These are phyloP conservation scores for Alternaria sp. DNA, from an alignment of 2,329 filamentous ascomycete genomes.

Conservation along the genomic window DNA sequence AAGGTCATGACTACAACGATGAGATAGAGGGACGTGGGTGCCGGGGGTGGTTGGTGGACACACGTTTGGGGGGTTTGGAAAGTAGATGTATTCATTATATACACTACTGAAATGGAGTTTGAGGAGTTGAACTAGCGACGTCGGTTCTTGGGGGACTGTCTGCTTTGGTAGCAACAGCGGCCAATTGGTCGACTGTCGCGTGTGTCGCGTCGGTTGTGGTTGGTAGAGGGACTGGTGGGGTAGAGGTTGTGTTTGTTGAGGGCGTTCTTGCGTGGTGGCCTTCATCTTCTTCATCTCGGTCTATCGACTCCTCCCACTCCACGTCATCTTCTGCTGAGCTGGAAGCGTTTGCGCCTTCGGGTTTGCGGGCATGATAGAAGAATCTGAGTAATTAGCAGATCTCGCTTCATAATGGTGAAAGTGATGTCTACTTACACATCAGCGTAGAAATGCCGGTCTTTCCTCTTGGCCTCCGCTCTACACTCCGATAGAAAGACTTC, in stretches of 20 bases:
- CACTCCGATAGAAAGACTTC: conserved; percentile 38
- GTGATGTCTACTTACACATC: conserved; percentile 26
- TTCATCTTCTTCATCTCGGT: conserved; percentile 27
- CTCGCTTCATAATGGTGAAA: too few relatives aligned
- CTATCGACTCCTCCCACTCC: conserved; percentile 31
- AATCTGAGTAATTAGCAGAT: conserved; percentile 20
- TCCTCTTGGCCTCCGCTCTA: conserved; percentile 33
- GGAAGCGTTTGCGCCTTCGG: conserved; percentile 6
- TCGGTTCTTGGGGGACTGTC: neutral
- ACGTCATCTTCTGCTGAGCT: conserved; percentile 12
- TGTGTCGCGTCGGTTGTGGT: neutral
- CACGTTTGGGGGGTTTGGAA: neutral
- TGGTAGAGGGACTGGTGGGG: neutral
- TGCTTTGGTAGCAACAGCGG: neutral
- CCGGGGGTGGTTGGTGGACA: neutral
- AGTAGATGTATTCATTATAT: neutral
- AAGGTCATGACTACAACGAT: neutral
- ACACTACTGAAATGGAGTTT: neutral
- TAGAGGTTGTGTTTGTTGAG: neutral
- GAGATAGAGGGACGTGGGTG: neutral
- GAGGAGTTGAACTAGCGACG: neutral
- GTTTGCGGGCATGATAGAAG: conserved; percentile 36
- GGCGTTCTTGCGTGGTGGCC: neutral
- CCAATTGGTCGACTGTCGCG: neutral
- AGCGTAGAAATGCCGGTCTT: conserved; percentile 35